Evolutionary conservation across 164 flowering plant species (phyloP).

Genomic region (Malania oleifera): DNA sequence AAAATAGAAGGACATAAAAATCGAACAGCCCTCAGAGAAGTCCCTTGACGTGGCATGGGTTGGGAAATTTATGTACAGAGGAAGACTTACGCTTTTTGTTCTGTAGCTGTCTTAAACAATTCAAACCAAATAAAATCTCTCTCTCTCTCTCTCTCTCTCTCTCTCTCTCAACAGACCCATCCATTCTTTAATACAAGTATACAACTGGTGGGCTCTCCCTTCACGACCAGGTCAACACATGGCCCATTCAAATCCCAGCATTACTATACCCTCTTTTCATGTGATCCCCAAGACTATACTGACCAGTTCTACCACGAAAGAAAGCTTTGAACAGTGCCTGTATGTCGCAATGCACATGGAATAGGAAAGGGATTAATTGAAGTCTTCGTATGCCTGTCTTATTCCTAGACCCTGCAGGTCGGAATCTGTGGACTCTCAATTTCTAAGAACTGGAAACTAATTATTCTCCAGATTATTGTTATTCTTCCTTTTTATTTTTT

Average conservation of each 20-base stretch:
- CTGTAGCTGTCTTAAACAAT: neutral
- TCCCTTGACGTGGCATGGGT: slow-evolving; percentile 25
- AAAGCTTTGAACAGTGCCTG: slow-evolving; percentile 10
- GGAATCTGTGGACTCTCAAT: too few relatives aligned
- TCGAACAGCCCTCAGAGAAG: slow-evolving; percentile 48
- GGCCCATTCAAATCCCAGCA: slow-evolving; percentile 22
- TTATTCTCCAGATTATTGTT: too few relatives aligned
- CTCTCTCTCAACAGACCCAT: slow-evolving; percentile 8
- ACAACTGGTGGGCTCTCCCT: slow-evolving; percentile 11
- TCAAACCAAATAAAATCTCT: too few relatives aligned
- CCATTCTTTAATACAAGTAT: slow-evolving; percentile 2
- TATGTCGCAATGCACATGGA: slow-evolving; percentile 40
- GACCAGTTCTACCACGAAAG: neutral
- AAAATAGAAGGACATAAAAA: slow-evolving; percentile 11
- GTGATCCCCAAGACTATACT: slow-evolving; percentile 5
- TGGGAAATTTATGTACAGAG: slow-evolving; percentile 40
- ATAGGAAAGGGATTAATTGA: too few relatives aligned
- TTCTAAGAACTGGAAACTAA: too few relatives aligned
- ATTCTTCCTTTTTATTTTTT: too few relatives aligned
- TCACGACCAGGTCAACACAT: slow-evolving; percentile 18
- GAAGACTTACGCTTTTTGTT: slow-evolving; percentile 53
- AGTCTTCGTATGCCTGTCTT: too few relatives aligned
- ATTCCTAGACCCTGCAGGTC: too few relatives aligned
- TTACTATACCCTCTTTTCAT: slow-evolving; percentile 4
- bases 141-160: slow-evolving; percentile 1